Evolutionary conservation across 1,284 basidiomycete species (phyloP).

Genomic region (Melampsora abietis-canadensis): DNA sequence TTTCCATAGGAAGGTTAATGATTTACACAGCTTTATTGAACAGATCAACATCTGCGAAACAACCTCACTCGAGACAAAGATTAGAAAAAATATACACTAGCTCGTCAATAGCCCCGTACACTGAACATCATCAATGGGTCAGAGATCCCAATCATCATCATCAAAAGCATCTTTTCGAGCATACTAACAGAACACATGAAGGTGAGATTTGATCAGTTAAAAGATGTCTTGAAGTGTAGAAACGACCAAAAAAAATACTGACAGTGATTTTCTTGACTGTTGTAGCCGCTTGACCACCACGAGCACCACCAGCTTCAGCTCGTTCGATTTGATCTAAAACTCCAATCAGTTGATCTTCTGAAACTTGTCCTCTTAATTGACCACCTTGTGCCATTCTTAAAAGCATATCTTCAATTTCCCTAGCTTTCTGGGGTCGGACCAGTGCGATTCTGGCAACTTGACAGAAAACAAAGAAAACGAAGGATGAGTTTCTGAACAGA

Average conservation of each 20-base stretch:
- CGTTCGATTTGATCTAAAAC: constrained; percentile 79
- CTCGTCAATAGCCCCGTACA: too few relatives aligned
- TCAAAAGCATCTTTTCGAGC: constrained; percentile 40
- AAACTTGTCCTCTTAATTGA: constrained; percentile 80
- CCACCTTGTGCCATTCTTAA: constrained; percentile 86
- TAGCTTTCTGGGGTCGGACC: constrained; percentile 81
- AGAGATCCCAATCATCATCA: constrained; percentile 43
- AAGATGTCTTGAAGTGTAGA: not conserved
- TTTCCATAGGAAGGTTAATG: too few relatives aligned
- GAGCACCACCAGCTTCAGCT: constrained; percentile 33
- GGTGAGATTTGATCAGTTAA: not conserved
- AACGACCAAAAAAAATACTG: constrained; percentile 3
- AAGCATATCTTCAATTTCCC: constrained; percentile 79
- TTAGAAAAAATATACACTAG: too few relatives aligned
- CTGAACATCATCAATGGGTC: not conserved
- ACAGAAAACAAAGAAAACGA: constrained; percentile 44
- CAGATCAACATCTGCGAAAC: too few relatives aligned
- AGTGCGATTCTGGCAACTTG: constrained; percentile 85
- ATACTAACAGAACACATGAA: constrained; percentile 15
- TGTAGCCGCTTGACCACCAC: not conserved
- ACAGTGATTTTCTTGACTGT: constrained; percentile 41
- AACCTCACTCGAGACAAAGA: too few relatives aligned
- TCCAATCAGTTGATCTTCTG: constrained; percentile 82
- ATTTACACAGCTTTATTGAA: too few relatives aligned
- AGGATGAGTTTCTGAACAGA: constrained; percentile 12